Percentiles rank a stretch among this genome's conserved stretches.
phyloP scores from a whole-genome alignment of 331 rosid genomes.

The Malus hybrid region DNA sequence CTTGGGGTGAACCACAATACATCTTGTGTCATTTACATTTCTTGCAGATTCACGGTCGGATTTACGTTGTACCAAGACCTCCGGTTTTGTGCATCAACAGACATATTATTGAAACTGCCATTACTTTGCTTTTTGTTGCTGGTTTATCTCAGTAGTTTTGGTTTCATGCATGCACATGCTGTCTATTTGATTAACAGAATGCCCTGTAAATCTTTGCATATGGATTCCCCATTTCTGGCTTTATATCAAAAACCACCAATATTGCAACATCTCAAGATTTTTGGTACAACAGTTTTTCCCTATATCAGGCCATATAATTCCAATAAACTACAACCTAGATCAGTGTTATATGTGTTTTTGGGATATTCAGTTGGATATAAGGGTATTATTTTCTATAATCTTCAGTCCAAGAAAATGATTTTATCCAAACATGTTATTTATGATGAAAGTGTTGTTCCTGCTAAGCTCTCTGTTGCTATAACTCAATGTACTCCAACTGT shows the following conservation, averaged over 20 bases:
- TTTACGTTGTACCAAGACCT: no score
- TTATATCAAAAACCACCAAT: not conserved
- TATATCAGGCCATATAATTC: not conserved
- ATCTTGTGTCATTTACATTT: no score
- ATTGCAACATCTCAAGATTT: not conserved
- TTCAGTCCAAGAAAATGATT: not conserved
- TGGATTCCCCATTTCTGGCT: not conserved
- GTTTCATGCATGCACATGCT: not conserved
- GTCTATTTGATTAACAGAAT: not conserved
- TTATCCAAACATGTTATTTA: no score
- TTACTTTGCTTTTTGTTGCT: no score
- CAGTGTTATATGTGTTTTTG: not conserved
- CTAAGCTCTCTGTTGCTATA: no score
- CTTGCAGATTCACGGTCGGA: no score
- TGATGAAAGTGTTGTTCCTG: no score
- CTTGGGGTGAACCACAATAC: no score
- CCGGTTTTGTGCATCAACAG: no score
- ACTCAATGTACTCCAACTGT: no score
- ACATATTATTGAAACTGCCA: no score
- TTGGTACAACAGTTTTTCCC: not conserved
- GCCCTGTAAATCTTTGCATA: not conserved
- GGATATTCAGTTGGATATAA: not conserved
- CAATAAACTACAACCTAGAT: not conserved
- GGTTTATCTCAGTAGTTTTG: not conserved
- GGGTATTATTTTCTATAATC: not conserved